phyloP scores from a whole-genome alignment of 305 asterid genomes.

The Fraxinus dipetala region DNA sequence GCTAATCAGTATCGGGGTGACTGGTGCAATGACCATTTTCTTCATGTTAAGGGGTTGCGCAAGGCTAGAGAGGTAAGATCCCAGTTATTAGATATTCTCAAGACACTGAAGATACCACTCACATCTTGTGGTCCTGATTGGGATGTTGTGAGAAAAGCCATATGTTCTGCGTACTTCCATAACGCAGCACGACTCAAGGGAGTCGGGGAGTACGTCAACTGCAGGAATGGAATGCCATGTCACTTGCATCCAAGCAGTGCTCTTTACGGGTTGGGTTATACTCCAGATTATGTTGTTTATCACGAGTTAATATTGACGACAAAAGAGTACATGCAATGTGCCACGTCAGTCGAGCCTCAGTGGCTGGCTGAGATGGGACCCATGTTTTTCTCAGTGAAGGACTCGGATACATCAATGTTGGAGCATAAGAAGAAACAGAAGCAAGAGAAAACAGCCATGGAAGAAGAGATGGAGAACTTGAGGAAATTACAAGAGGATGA shows the following conservation, averaged over 20 bases:
- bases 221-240: conserved; percentile 93
- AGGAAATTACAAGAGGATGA: conserved; percentile 54
- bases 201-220: conserved; percentile 86
- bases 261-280: conserved; percentile 78
- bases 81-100: conserved; percentile 76
- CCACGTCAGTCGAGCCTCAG: conserved; percentile 85
- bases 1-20: conserved; percentile 80
- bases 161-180: conserved; percentile 91
- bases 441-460: conserved; percentile 87
- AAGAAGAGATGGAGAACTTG: conserved; percentile 90
- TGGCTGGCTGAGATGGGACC: conserved; percentile 98
- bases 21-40: conserved; percentile 93
- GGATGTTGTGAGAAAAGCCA: conserved; percentile 86
- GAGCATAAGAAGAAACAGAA: conserved; percentile 91
- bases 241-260: conserved; percentile 98
- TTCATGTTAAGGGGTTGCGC: conserved; percentile 82
- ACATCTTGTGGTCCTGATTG: conserved; percentile 87
- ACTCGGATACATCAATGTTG: conserved; percentile 71
- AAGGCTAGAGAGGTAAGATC: conserved; percentile 96
- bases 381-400: conserved; percentile 96
- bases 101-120: conserved; percentile 67
- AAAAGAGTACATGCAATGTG: conserved; percentile 94
- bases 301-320: conserved; percentile 85
- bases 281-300: conserved; percentile 89
- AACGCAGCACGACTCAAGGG: conserved; percentile 84